A percentile compares a stretch with the other conserved stretches of the same genome.
Evolutionary conservation across 495 filamentous ascomycete genomes (phyloP).

Genomic region (Penicillium malachiteum): DNA sequence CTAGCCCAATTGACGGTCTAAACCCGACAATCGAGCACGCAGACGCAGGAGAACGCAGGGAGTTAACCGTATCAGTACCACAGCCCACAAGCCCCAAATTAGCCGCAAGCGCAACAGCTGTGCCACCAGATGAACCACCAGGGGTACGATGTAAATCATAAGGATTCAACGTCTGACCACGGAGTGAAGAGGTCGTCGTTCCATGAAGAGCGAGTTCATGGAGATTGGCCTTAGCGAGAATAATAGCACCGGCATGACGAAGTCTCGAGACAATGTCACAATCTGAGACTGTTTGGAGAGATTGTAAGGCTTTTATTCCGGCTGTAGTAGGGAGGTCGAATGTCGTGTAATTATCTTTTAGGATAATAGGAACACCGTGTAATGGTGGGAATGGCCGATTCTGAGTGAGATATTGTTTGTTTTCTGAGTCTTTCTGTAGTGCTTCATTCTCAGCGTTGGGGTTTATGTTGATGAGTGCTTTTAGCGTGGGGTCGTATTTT

Average conservation of each 20-base stretch:
- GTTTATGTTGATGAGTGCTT: slow-evolving; percentile 57
- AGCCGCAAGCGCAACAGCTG: slow-evolving; percentile 58
- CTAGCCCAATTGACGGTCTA: slow-evolving; percentile 57
- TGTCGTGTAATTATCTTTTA: slow-evolving; percentile 66
- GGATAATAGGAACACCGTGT: slow-evolving; percentile 56
- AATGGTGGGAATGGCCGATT: slow-evolving; percentile 11
- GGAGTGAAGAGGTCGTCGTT: slow-evolving; percentile 56
- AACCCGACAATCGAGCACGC: slow-evolving; percentile 61
- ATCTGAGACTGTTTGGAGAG: slow-evolving; percentile 44
- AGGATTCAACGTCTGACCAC: slow-evolving; percentile 63
- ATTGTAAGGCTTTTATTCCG: slow-evolving; percentile 45
- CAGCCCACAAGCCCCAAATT: slow-evolving; percentile 56
- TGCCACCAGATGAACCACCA: slow-evolving; percentile 63
- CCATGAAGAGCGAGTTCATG: slow-evolving; percentile 67
- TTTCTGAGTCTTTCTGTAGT: slow-evolving; percentile 41
- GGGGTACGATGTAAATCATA: slow-evolving; percentile 62
- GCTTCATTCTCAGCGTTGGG: slow-evolving; percentile 49
- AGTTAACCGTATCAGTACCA: slow-evolving; percentile 66
- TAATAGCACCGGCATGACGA: slow-evolving; percentile 57
- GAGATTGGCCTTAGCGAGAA: slow-evolving; percentile 64
- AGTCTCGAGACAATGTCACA: slow-evolving; percentile 48
- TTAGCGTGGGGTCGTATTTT: slow-evolving; percentile 53
- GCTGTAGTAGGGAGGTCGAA: slow-evolving; percentile 54
- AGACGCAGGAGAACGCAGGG: slow-evolving; percentile 59
- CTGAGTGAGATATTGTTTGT: slow-evolving; percentile 25